Conservation (phyloP, 2,329 filamentous ascomycete species). For the Colletotrichum camelliae region DNA sequence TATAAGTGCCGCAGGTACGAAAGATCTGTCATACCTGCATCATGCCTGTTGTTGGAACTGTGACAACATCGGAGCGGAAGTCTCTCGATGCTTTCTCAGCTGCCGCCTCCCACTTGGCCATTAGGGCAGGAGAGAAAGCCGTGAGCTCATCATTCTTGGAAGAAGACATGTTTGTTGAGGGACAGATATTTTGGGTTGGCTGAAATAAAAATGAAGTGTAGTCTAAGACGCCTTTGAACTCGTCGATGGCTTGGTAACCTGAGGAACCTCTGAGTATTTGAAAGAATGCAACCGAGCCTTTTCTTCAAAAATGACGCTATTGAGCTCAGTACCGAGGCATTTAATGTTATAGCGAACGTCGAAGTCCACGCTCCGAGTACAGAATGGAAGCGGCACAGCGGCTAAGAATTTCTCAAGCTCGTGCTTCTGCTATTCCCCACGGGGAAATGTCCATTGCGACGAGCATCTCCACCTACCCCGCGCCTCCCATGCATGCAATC, state of each 20-base stretch:
- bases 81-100: neutral
- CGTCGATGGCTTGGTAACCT: too few relatives aligned
- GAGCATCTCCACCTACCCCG: neutral
- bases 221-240: too few relatives aligned
- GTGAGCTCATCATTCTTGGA: neutral
- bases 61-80: neutral
- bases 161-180: neutral
- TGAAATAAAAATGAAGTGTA: too few relatives aligned
- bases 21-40: neutral
- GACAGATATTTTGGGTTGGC: too few relatives aligned
- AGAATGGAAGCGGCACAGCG: too few relatives aligned
- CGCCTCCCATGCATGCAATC: neutral
- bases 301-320: too few relatives aligned
- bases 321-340: too few relatives aligned
- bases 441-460: neutral
- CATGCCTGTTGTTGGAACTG: neutral
- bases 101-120: neutral
- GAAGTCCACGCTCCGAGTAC: too few relatives aligned
- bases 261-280: too few relatives aligned
- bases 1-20: rapidly evolving
- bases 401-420: too few relatives aligned
- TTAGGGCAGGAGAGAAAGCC: neutral
- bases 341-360: too few relatives aligned
- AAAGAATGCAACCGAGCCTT: too few relatives aligned
- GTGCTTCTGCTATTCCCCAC: neutral